Evolutionary conservation across 805 yeast genomes (phyloP), one percentile per base, ranked within the genome.

Genomic region (Maudiozyma serrabonitensis): DNA sequence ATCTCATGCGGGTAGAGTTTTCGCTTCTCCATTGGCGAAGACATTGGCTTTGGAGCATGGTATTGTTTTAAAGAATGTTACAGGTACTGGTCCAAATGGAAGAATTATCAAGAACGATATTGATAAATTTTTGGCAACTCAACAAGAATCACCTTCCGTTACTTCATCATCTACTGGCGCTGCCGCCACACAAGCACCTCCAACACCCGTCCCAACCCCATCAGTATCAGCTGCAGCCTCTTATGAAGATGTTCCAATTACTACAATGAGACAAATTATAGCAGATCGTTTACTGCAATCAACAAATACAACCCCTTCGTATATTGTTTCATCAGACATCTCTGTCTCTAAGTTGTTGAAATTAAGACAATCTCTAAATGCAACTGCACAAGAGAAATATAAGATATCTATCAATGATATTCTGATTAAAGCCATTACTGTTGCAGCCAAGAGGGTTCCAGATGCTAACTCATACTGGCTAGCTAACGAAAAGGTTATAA

Each of bases 21-120:
- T 87, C 58, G 98, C 98, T 43, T 90, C 98, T 53, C 99, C 99
- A 51, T 74, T 85, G 56, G 99, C 99, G 53, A 91, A 91, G 77
- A 81, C 81, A 57, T 74, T 93, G 55, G 99, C 99, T 52, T 75
- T 90, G 57, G 96, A 91, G 69, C 80, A 83, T 69, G 99, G 98
- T 61, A 75, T 91, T 63, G 77, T 95, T 42, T 79, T 91, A 63
- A 87, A 85, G 73, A 80, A 80, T 61, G 75, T 93, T 64, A 80
- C 80, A 69, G 98, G 98, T 64, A 71, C 96, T 42, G 99, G 99
- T 59, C 98, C 98, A 66, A 76, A 77, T 63, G 98, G 98, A 59
- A 87, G 99, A 75, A 87, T 93, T 67, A 76, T 87, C 56, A 93
- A 90, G 63, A 81, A 81, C 61, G 99, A 93, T 67, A 85, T 93